Base-by-base conservation (phyloP, 306 rosid species). In the Lathyrus sativus region DNA sequence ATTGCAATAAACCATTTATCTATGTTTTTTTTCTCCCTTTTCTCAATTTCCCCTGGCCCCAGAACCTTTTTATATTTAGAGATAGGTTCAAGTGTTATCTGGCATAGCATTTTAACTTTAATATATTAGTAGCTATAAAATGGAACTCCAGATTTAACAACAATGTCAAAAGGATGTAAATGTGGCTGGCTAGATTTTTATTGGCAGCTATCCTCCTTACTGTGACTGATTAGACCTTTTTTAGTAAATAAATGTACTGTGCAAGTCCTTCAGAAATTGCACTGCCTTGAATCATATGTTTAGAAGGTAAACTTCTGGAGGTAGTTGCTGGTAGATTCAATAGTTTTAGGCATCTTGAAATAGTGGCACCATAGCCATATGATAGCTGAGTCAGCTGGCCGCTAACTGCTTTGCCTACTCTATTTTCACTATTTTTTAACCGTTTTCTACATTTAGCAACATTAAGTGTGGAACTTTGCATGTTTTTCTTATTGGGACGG, bases 311-410 rank as follows among this genome's bases (percentile, higher is more conserved):
- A 11, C 46, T 61, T 55, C 14, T 33, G 45, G 7, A 46, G 42
- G 38, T 49, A 48, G 51, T 24, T 33, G 67, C 45, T 17, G 51
- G 46, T 46, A 56, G 4, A 61, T 17, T 61, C 15, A 17, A 19
- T 38, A 14, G 46, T 17, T 59, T 59, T 59, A 15, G 65, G 60
- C n/a, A 48, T 31, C 55, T 58, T 63, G 54, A 55, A 57, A 24
- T 62, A 22, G 56, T 26, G 29, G 57, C 55, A 71, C n/a, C 50
- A 7, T 31, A 63, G 55, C 74, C 35, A 68, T 26, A 46, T 50
- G 58, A 51, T 29, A 9, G 70, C 42, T 41, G 18, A 38, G 35
- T 67, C 50, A 59, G 53, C 74, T 31, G 38, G 61, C 15, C 38
- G 45, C 46, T 51, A 19, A 72, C 11, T 56, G 55, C 33, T 14